Evolutionary conservation across 495 filamentous ascomycete species (phyloP), one percentile per base, ranked within the genome.

Genomic region (Elasticomyces elasticus): DNA sequence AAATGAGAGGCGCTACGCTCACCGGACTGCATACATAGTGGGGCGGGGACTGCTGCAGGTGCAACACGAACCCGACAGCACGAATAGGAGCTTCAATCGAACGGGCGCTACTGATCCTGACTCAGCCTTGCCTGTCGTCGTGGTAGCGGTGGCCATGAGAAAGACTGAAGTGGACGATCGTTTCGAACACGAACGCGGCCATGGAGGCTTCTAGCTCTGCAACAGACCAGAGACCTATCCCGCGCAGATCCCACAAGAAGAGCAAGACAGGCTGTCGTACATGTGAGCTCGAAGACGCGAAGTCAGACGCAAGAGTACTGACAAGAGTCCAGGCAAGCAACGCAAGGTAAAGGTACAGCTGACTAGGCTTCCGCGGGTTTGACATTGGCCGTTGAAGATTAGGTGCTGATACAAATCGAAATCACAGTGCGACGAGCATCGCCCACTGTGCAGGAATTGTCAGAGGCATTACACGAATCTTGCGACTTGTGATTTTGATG

Each of bases 181-280:
- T 6, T 10, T 15, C 9, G 19, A 28, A 24, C 9, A 22, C 13
- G 19, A 28, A 17, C 15, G 24, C 15, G 31, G n/a, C n/a, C n/a
- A 52, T 44, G 35, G 24, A 52, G 50, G 37, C 35, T 26, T 27
- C 38, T 4, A 17, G 22, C 2, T 25, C 38, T 2, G 46, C 24
- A 10, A 23, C 35, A 5, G 10, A 11, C 38, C 26, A 45, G 2
- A 42, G 52, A 1, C 45, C 54, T 13, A 56, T 56, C 9, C 31
- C 54, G 19, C 9, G 47, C 13, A 30, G 54, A 6, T 22, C 45
- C 15, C 54, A 56, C 46, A 56, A 41, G 47, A 51, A 56, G 47
- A 50, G 45, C 11, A 56, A 56, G 35, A 51, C 31, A n/a, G 46
- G 54, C 2, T 56, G 54, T 56, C 31, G 46, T 13, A 56, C 45